These are phyloP conservation scores for Phytophthora hybrid DNA, from an alignment of 352 stramenopile species.

Conservation along the genomic window DNA sequence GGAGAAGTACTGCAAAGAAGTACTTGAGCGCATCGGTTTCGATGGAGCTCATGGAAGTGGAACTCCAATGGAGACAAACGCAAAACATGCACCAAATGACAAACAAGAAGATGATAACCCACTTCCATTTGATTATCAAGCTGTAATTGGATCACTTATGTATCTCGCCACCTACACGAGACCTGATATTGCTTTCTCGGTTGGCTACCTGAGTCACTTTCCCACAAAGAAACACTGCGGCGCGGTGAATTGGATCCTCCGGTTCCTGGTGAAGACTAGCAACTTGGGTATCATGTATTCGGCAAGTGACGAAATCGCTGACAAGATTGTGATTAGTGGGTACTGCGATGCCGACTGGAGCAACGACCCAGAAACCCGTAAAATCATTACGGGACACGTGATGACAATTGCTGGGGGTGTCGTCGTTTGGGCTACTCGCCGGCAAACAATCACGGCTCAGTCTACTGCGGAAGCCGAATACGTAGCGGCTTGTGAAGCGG, in stretches of 20 bases:
- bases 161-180: background rate
- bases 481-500: constrained; percentile 10
- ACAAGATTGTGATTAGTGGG: constrained; percentile 7
- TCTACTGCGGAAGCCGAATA: constrained; percentile 31
- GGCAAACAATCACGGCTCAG: constrained; percentile 22
- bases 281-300: background rate
- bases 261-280: background rate
- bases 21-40: background rate
- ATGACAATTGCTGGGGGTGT: constrained; percentile 17
- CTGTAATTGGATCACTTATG: background rate
- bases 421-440: constrained; percentile 11
- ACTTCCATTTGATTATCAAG: background rate
- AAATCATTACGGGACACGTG: constrained; percentile 25
- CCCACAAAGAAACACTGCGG: background rate
- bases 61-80: background rate
- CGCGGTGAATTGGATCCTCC: background rate
- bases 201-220: background rate
- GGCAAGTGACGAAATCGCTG: constrained; percentile 12
- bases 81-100: background rate
- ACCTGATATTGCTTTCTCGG: background rate
- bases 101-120: background rate
- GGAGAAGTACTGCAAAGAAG: constrained; percentile 9
- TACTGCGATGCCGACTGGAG: constrained; percentile 31
- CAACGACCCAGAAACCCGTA: constrained; percentile 23
- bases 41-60: background rate